phyloP scores from a whole-genome alignment of 2,329 filamentous ascomycete genomes.

The Alternaria consortialis region DNA sequence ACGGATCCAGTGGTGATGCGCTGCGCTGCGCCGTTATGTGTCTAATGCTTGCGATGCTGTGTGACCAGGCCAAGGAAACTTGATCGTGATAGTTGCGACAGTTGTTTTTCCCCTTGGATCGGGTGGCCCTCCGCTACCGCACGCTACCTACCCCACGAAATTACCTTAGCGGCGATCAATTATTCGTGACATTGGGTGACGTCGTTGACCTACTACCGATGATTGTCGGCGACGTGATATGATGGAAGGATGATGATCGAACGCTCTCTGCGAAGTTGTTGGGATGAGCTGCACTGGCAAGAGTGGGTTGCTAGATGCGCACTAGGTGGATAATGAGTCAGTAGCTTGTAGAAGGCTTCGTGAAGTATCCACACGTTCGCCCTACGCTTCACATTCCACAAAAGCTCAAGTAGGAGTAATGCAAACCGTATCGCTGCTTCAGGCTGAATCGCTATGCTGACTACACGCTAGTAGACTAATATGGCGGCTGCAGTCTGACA shows the following conservation, averaged over 20 bases:
- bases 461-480: neutral
- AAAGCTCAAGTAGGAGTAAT: neutral
- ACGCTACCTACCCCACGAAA: slow-evolving; percentile 1
- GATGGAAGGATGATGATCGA: neutral
- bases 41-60: slow-evolving; percentile 6
- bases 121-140: neutral
- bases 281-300: neutral
- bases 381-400: neutral
- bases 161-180: slow-evolving; percentile 3
- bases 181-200: neutral
- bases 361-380: neutral
- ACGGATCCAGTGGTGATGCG: neutral
- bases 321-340: neutral
- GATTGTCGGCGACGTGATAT: neutral
- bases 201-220: slow-evolving; percentile 2
- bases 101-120: neutral
- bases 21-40: slow-evolving; percentile 3
- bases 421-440: neutral
- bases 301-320: neutral
- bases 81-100: slow-evolving; percentile 1
- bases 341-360: neutral
- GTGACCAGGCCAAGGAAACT: slow-evolving; percentile 1
- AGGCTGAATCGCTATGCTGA: neutral
- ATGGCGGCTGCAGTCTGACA: neutral
- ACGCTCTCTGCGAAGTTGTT: neutral